These are phyloP conservation scores for Cercospora canescens DNA, from an alignment of 2,329 filamentous ascomycete species.

Conservation along the genomic window DNA sequence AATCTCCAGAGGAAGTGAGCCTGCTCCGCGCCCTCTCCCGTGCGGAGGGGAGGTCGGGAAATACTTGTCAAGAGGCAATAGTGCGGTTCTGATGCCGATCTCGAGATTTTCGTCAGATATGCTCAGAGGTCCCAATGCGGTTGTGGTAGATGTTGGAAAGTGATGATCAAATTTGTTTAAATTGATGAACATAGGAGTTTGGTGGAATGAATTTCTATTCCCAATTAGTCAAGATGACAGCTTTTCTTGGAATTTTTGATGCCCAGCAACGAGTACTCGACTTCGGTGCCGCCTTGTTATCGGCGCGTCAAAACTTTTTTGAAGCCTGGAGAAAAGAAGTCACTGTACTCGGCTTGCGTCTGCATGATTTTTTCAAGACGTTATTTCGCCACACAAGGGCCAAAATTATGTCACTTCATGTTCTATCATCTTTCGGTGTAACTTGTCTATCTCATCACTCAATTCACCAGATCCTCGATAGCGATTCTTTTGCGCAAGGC, in stretches of 20 bases:
- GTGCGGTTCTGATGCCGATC: neutral
- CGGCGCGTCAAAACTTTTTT: no score
- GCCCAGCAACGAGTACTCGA: no score
- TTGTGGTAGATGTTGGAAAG: neutral
- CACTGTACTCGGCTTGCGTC: no score
- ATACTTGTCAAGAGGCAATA: neutral
- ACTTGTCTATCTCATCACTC: neutral
- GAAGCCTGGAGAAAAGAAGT: no score
- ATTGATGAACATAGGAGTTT: neutral
- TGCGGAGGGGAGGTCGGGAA: neutral
- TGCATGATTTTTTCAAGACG: no score
- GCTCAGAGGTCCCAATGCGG: neutral
- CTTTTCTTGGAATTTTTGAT: no score
- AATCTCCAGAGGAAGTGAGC: neutral
- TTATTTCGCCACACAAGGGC: neutral
- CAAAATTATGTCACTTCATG: neutral
- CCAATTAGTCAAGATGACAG: no score
- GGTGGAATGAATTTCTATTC: no score
- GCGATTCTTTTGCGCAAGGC: conserved; percentile 31
- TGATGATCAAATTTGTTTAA: neutral
- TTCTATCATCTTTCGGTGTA: neutral
- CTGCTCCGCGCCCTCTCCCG: neutral
- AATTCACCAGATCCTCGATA: conserved; percentile 29
- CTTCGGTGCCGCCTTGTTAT: no score
- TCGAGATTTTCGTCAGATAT: neutral